Conservation (phyloP, 2,329 filamentous ascomycete species). For the Spiromastix sp. region DNA sequence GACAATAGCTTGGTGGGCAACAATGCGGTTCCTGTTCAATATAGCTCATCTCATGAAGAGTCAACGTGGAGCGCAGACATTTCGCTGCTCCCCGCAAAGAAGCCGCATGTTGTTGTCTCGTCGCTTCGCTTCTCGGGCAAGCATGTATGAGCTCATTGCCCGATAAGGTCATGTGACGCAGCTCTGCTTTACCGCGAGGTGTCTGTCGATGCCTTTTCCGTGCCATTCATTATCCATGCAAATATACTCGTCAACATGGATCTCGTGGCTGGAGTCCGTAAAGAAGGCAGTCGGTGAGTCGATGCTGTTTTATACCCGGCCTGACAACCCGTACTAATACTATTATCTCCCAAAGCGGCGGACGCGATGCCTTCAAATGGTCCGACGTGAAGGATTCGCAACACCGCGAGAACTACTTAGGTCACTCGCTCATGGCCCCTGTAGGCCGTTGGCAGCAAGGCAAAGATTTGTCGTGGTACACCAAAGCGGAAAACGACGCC, state of each 20-base stretch:
- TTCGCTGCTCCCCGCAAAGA: too few species aligned
- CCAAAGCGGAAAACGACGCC: constrained; percentile 40
- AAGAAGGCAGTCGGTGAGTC: constrained; percentile 63
- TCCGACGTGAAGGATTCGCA: constrained; percentile 78
- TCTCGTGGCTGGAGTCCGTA: constrained; percentile 82
- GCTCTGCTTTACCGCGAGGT: too few species aligned
- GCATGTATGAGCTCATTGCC: too few species aligned
- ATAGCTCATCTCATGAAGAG: too few species aligned
- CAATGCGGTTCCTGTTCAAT: too few species aligned
- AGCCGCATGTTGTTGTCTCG: too few species aligned
- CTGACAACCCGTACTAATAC: not conserved
- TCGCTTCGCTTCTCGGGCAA: too few species aligned
- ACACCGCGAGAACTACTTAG: constrained; percentile 84
- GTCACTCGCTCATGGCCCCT: constrained; percentile 83
- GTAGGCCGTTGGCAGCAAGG: constrained; percentile 87
- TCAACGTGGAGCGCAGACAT: too few species aligned
- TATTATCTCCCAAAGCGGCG: constrained; percentile 48
- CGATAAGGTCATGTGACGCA: too few species aligned
- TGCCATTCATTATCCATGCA: too few species aligned
- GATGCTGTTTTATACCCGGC: not conserved
- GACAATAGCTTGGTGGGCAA: too few species aligned
- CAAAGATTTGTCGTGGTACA: constrained; percentile 57
- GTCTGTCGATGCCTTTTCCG: too few species aligned
- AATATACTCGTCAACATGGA: constrained; percentile 75
- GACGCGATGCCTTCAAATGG: constrained; percentile 89